Conservation (phyloP, 176 grass and related monocot species). For the Musa troglodytarum region DNA sequence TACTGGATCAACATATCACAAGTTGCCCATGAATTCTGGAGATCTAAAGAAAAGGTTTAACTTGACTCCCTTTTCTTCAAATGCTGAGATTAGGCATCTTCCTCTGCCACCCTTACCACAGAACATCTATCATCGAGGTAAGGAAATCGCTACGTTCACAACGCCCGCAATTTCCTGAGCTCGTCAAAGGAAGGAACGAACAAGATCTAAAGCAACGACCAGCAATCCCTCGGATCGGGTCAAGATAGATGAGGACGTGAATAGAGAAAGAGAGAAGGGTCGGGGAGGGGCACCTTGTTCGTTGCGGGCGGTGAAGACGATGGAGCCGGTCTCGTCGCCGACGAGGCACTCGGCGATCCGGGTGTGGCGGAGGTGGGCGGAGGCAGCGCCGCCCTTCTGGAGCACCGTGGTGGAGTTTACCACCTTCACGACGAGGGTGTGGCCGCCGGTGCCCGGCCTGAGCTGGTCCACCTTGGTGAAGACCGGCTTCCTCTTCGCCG, state of each 20-base stretch:
- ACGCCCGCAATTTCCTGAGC: too few relatives aligned
- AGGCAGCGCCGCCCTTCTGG: slow-evolving; percentile 36
- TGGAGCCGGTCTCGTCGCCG: slow-evolving; percentile 72
- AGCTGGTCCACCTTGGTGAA: slow-evolving; percentile 85
- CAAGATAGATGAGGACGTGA: not conserved
- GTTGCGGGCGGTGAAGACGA: slow-evolving; percentile 85
- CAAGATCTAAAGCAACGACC: too few relatives aligned
- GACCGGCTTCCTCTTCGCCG: slow-evolving; percentile 69
- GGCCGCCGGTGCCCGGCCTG: slow-evolving; percentile 60
- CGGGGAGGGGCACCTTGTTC: slow-evolving; percentile 51
- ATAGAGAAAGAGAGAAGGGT: not conserved
- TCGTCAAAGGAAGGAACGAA: too few relatives aligned
- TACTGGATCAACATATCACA: not conserved
- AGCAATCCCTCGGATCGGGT: not conserved
- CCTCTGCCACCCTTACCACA: not conserved
- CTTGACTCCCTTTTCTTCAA: not conserved
- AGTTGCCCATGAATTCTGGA: not conserved
- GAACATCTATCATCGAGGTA: not conserved
- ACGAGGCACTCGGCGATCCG: slow-evolving; percentile 84
- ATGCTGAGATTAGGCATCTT: not conserved
- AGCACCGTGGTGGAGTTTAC: slow-evolving; percentile 33
- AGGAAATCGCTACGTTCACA: too few relatives aligned
- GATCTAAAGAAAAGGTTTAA: not conserved
- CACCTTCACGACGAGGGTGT: slow-evolving; percentile 36
- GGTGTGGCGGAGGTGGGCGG: slow-evolving; percentile 38